Evolutionary conservation across 1,284 basidiomycete species (phyloP).

Genomic region (Cryptococcus deneoformans): DNA sequence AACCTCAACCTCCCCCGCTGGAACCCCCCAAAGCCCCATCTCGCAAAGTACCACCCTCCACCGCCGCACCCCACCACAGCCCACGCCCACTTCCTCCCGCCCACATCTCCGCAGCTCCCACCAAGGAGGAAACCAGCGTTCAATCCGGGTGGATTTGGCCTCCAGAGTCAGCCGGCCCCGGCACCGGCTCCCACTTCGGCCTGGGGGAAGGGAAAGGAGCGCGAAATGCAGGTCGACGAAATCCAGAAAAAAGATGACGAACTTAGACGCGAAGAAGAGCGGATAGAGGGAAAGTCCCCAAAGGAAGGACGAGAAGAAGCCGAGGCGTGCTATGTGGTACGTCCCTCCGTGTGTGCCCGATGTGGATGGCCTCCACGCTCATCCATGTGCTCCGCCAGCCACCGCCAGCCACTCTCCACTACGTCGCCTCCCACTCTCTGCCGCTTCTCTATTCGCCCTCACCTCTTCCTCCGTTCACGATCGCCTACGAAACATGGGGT

Average conservation of each 20-base stretch:
- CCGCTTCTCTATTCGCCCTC: constrained; percentile 69
- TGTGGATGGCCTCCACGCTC: too few species aligned
- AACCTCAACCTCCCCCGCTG: constrained; percentile 1
- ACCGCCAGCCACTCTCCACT: constrained; percentile 51
- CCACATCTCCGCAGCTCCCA: constrained; percentile 26
- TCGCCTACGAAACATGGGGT: constrained; percentile 99
- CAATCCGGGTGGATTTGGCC: constrained; percentile 46
- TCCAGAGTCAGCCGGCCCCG: constrained; percentile 26
- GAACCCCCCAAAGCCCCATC: constrained; percentile 29
- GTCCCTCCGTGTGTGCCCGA: constrained; percentile 7
- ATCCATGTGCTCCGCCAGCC: constrained; percentile 22
- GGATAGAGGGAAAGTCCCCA: constrained; percentile 18
- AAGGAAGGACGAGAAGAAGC: constrained; percentile 40
- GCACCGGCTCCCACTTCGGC: constrained; percentile 11
- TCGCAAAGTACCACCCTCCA: constrained; percentile 19
- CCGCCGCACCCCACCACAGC: background rate
- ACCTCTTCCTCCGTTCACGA: constrained; percentile 61
- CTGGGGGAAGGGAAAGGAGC: constrained; percentile 21
- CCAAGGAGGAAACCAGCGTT: constrained; percentile 41
- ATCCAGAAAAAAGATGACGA: constrained; percentile 23
- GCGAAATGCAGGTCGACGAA: constrained; percentile 18
- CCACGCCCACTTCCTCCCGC: constrained; percentile 7
- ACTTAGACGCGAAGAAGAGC: constrained; percentile 20
- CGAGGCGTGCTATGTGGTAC: constrained; percentile 49
- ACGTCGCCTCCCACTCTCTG: constrained; percentile 60